Base-by-base conservation (phyloP, 495 filamentous ascomycete species). In the Penicillium flavigenum region DNA sequence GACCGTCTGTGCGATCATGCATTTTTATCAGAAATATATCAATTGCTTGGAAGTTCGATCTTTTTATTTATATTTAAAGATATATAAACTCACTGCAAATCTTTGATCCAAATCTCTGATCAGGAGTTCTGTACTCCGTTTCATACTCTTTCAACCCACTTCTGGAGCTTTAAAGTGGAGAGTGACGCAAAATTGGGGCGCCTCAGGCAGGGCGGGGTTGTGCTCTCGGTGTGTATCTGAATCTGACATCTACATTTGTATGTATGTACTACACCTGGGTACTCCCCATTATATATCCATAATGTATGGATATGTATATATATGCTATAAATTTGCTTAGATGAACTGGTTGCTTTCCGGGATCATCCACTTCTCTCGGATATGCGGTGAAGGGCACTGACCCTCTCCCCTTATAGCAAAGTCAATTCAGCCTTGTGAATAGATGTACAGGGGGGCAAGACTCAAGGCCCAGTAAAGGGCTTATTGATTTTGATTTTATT, bases 81-180 rank as follows among this genome's bases (percentile, higher is more conserved):
- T 26, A 19, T 17, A 29, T 47, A 29, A 4, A 17, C n/a, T 47
- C 17, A 2, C 11, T 14, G 8, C n/a, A 12, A 38, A n/a, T 38
- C 34, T 38, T n/a, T 2, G 14, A 49, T 36, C 10, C 5, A 43
- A 19, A 31, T 32, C 50, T 44, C 36, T 44, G 36, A 24, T 42
- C n/a, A 54, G 51, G 42, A 55, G 43, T 14, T 36, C 31, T 47
- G 52, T 55, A 46, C 52, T 47, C 34, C 24, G 26, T 54, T 34
- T 22, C 17, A 48, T 48, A 48, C 46, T 34, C 44, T 26, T 27
- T 10, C 9, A 48, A 62, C 51, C 57, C 63, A 65, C 57, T 56
- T 56, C n/a, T 50, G 63, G 58, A 61, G 58, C 63, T 66, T 44
- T 44, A 31, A 61, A 59, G 64, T 67, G 62, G 63, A 68, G 62